phyloP scores from a whole-genome alignment of 2,329 filamentous ascomycete genomes.

The Penicillium digitatum region DNA sequence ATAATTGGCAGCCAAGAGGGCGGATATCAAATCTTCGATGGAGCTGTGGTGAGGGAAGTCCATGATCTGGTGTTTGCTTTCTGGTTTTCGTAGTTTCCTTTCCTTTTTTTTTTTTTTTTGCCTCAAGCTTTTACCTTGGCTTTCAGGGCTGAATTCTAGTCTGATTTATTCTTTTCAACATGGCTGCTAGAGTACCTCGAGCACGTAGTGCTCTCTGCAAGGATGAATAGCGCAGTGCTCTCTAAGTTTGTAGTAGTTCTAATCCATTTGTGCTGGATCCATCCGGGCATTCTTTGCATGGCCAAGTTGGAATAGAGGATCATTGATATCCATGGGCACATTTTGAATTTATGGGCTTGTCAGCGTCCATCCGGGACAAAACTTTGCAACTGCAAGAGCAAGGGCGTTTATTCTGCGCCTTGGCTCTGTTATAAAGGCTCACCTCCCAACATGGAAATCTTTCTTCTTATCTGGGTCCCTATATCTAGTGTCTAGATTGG shows the following conservation, averaged over 20 bases:
- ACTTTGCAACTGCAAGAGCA: background rate
- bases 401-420: background rate
- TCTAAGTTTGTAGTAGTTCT: too few species aligned
- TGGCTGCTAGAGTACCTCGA: too few species aligned
- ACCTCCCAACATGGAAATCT: background rate
- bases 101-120: background rate
- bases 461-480: background rate
- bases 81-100: background rate
- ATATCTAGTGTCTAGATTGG: background rate
- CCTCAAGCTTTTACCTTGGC: background rate
- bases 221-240: background rate
- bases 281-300: background rate
- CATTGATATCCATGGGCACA: background rate
- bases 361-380: background rate
- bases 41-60: background rate
- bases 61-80: background rate
- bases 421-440: background rate
- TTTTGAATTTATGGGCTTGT: background rate
- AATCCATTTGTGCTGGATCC: background rate
- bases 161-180: too few species aligned
- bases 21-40: too few species aligned
- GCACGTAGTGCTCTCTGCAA: too few species aligned
- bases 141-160: background rate
- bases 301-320: too few species aligned
- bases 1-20: background rate